Conservation (phyloP, 2,329 filamentous ascomycete genomes). For the Xylariaceae sp. region DNA sequence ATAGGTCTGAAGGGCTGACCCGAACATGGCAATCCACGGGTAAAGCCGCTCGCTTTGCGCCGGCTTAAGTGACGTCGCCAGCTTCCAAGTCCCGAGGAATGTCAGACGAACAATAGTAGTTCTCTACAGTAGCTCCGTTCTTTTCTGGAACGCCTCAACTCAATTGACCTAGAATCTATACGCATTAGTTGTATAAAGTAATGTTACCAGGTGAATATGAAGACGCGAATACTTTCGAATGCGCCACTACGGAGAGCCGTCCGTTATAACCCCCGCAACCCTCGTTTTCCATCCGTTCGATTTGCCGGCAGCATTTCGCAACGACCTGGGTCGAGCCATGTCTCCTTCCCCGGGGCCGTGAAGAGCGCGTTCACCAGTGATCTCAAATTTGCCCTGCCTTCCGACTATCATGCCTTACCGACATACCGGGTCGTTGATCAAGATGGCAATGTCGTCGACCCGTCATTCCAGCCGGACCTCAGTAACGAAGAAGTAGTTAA, state of each 20-base stretch:
- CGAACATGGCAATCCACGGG: constrained; percentile 22
- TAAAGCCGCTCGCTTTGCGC: constrained; percentile 31
- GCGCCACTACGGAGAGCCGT: constrained; percentile 26
- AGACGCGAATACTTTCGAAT: constrained; percentile 25
- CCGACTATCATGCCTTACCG: constrained; percentile 73
- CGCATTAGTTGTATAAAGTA: neutral
- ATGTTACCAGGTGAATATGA: constrained; percentile 29
- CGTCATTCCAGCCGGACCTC: constrained; percentile 68
- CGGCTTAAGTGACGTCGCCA: constrained; percentile 37
- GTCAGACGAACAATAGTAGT: constrained; percentile 15
- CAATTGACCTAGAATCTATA: neutral
- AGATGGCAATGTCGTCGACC: constrained; percentile 81
- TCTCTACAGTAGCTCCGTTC: neutral
- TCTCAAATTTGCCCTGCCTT: constrained; percentile 76
- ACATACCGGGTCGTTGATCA: constrained; percentile 93
- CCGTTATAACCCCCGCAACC: constrained; percentile 20
- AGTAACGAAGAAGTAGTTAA: constrained; percentile 63
- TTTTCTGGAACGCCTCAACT: neutral
- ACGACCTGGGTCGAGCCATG: constrained; percentile 56
- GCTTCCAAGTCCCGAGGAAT: constrained; percentile 26
- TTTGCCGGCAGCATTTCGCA: constrained; percentile 57
- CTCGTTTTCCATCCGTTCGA: constrained; percentile 31
- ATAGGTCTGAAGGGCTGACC: constrained; percentile 2
- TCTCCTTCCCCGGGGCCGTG: constrained; percentile 89
- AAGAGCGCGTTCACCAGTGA: constrained; percentile 88